Percentiles rank a stretch among this genome's conserved stretches.
These are phyloP conservation scores for Leccinum solheimii DNA, from an alignment of 1,284 basidiomycete genomes.

Conservation along the genomic window DNA sequence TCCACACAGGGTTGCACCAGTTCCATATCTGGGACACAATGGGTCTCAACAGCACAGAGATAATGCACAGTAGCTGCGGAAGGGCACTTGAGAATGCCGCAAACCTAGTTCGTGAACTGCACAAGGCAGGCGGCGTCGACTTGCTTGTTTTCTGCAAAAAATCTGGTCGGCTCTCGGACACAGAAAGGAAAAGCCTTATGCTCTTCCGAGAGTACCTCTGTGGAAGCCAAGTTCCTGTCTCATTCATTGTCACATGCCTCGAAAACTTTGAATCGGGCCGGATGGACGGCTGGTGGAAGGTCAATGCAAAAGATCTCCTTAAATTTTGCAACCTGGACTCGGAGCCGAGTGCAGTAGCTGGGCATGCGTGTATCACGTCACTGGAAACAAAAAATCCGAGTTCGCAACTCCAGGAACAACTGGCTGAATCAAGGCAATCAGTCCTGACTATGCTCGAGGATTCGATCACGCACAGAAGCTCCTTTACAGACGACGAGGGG, in stretches of 20 bases:
- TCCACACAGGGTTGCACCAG: slow-evolving; percentile 20
- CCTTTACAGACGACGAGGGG: slow-evolving; percentile 15
- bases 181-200: slow-evolving; percentile 32
- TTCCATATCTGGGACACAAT: slow-evolving; percentile 40
- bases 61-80: not conserved
- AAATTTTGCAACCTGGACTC: slow-evolving; percentile 6
- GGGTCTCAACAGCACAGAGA: slow-evolving; percentile 23
- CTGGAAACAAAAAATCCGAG: slow-evolving; percentile 1
- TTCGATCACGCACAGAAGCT: slow-evolving; percentile 21
- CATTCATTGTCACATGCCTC: slow-evolving; percentile 39
- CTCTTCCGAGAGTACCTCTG: slow-evolving; percentile 40
- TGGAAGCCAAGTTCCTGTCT: slow-evolving; percentile 37
- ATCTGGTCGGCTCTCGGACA: slow-evolving; percentile 27
- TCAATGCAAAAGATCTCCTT: not conserved
- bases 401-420: slow-evolving; percentile 5
- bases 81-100: slow-evolving; percentile 37
- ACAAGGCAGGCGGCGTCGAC: slow-evolving; percentile 33
- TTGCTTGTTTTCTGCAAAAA: slow-evolving; percentile 41
- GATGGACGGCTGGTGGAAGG: slow-evolving; percentile 34
- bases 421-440: slow-evolving; percentile 14
- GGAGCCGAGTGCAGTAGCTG: slow-evolving; percentile 15
- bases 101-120: slow-evolving; percentile 33
- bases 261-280: slow-evolving; percentile 26
- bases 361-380: slow-evolving; percentile 35
- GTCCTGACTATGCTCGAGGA: slow-evolving; percentile 26